Base-by-base conservation (phyloP, 805 yeast species). In the Candida maris region DNA sequence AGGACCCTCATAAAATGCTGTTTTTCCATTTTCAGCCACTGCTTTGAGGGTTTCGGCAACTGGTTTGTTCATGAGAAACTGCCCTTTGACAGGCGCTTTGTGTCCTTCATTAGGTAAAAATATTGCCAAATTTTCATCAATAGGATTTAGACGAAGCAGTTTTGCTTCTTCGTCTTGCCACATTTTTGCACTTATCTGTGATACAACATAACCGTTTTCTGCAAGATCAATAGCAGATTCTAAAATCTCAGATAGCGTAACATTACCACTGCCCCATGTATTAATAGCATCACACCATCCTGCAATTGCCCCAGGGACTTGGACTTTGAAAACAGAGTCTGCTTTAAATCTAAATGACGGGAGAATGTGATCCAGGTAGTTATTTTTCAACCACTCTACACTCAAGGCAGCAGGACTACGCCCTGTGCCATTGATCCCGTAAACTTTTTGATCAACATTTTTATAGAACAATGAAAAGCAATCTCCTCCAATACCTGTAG, bases 221-320 rank as follows among this genome's bases (percentile, higher is more conserved):
- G 91, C 86, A 40, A 85, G 62, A 5, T 77, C 78, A 36, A 81
- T 80, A 1, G 85, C 84, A 6, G 85, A 83, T 39, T 70, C 67
- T 22, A 81, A 58, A 21, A 81, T 68, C 40, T 83, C 79, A 2
- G 57, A 73, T 48, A 83, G 58, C 0, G 77, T 49, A 9, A 84
- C 75, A 5, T 74, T 75, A 2, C 84, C 83, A 19, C 84, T 76
- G 1, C 94, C 93, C 85, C 88, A 84, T 40, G 59, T 64, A 27
- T 75, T 78, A 25, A 73, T 61, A 3, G 85, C 73, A 56, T 84
- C 93, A 30, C 69, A 55, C 93, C 93, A 85, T 0, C 86, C 91
- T 5, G 86, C 85, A 32, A 83, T 70, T 1, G 86, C 81, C 4
- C 94, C 94, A 0, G 93, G 93, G 4, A 84, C 88, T 34, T 79